phyloP scores from a whole-genome alignment of 768 basidiomycete species.

The Sarcodon aspratus region DNA sequence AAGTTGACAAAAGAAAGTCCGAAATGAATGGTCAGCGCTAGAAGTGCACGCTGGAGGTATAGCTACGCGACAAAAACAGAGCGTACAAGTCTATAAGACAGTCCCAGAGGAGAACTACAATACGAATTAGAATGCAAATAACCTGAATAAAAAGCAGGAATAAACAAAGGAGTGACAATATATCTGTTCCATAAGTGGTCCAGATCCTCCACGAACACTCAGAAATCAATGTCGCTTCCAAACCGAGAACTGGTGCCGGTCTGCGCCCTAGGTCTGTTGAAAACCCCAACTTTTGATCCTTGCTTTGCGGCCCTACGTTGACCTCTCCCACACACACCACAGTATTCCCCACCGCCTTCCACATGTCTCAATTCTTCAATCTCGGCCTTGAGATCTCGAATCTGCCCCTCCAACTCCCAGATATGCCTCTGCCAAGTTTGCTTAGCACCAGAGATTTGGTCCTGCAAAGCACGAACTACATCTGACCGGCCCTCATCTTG shows the following conservation, averaged over 20 bases:
- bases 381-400: conserved; percentile 61
- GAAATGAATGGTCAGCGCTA: background rate
- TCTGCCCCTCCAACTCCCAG: conserved; percentile 65
- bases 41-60: background rate
- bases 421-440: conserved; percentile 63
- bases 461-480: conserved; percentile 43
- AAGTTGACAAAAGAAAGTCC: background rate
- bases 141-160: conserved; percentile 8
- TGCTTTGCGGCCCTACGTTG: conserved; percentile 4
- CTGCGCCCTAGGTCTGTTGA: conserved; percentile 55
- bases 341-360: conserved; percentile 31
- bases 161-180: conserved; percentile 7
- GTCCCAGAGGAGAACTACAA: background rate
- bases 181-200: conserved; percentile 3
- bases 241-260: conserved; percentile 60
- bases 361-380: conserved; percentile 41
- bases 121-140: conserved; percentile 1
- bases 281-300: conserved; percentile 22
- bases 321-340: conserved; percentile 53
- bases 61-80: background rate
- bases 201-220: conserved; percentile 15
- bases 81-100: background rate
- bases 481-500: conserved; percentile 30
- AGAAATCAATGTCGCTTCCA: conserved; percentile 23
- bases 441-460: conserved; percentile 46